Evolutionary conservation across 305 asterid genomes (phyloP).

Genomic region (Ajuga reptans): DNA sequence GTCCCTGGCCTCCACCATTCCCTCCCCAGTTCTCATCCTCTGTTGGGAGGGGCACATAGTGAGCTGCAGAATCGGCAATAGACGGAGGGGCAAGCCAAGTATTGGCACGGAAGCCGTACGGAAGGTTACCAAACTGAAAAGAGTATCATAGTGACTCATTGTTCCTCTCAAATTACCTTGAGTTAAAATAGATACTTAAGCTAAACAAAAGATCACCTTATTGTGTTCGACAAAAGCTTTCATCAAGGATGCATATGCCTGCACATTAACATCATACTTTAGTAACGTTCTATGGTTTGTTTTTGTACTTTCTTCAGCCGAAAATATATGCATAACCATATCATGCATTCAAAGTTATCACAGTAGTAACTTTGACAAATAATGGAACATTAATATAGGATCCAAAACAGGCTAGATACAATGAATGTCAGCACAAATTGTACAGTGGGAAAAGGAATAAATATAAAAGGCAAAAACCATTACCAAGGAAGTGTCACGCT

Average conservation of each 20-base stretch:
- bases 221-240: constrained; percentile 87
- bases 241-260: constrained; percentile 89
- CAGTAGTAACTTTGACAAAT: background rate
- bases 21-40: constrained; percentile 98
- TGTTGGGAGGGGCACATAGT: constrained; percentile 55
- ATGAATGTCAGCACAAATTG: background rate
- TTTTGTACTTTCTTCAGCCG: background rate
- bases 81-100: constrained; percentile 94
- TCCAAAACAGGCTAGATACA: background rate
- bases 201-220: constrained; percentile 52
- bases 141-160: constrained; percentile 27
- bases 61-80: constrained; percentile 41
- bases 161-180: constrained; percentile 24
- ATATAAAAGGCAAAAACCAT: background rate
- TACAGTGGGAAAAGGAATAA: background rate
- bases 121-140: constrained; percentile 97
- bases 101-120: constrained; percentile 95
- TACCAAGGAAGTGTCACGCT: background rate
- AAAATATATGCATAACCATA: background rate
- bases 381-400: background rate
- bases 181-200: constrained; percentile 18
- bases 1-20: constrained; percentile 93
- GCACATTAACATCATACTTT: constrained; percentile 32
- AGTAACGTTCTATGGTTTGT: background rate
- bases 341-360: background rate